Evolutionary conservation across 345 rosid species (phyloP).

Genomic region (Isatis tinctoria): DNA sequence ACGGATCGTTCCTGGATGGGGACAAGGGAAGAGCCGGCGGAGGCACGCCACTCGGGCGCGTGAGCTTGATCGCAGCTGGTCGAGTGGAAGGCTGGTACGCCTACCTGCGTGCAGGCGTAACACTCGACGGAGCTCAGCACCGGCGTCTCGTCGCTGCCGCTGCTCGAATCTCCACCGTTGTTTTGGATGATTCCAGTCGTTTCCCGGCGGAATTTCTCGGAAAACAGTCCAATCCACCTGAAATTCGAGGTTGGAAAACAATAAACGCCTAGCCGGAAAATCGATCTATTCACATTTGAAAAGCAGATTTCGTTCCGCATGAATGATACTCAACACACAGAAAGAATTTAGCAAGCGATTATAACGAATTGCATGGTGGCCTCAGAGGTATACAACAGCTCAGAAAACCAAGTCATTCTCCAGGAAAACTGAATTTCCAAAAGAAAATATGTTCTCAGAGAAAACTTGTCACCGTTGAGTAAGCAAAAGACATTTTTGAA

Average conservation of each 20-base stretch:
- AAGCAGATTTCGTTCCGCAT: not conserved
- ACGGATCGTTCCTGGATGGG: conserved; percentile 54
- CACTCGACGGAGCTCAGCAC: conserved; percentile 59
- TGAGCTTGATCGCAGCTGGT: conserved; percentile 87
- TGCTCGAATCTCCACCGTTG: conserved; percentile 12
- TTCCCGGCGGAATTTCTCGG: conserved; percentile 16
- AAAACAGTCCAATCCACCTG: conserved; percentile 38
- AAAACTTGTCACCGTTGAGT: not conserved
- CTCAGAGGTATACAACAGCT: not conserved
- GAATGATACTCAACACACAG: not conserved
- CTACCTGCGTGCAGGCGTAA: conserved; percentile 91
- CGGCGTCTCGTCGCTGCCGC: conserved; percentile 34
- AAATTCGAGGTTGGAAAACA: not conserved
- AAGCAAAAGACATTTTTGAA: not conserved
- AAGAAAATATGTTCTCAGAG: not conserved
- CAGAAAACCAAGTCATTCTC: not conserved
- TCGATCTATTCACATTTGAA: not conserved
- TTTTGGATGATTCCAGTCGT: conserved; percentile 2
- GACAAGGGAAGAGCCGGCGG: conserved; percentile 84
- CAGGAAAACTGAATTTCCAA: not conserved
- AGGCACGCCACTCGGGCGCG: conserved; percentile 95
- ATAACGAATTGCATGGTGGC: conserved; percentile 15
- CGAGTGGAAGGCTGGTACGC: conserved; percentile 89
- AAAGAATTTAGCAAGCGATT: not conserved
- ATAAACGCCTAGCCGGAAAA: not conserved